Conservation (phyloP, 2,329 filamentous ascomycete genomes). For the Zarea fungicola region DNA sequence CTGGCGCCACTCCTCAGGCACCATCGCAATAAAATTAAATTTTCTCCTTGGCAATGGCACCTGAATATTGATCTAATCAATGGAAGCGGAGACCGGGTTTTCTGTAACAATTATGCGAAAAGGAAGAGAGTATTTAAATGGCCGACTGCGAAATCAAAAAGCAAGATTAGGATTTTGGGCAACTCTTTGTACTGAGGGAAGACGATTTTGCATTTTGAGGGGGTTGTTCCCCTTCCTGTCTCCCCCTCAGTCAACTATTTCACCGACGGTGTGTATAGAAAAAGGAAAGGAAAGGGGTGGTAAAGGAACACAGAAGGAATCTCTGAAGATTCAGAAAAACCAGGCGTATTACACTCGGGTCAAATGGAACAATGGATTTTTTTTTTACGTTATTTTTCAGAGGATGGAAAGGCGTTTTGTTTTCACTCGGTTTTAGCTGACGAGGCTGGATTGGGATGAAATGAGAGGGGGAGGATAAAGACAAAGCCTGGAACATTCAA, state of each 20-base stretch:
- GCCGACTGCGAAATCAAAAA: too few relatives aligned
- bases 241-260: too few relatives aligned
- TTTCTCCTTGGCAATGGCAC: neutral
- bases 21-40: neutral
- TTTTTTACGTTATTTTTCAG: neutral
- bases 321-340: neutral
- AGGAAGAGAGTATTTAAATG: too few relatives aligned
- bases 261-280: neutral
- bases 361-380: neutral
- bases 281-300: neutral
- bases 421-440: too few relatives aligned
- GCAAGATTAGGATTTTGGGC: too few relatives aligned
- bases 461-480: too few relatives aligned
- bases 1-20: conserved; percentile 20
- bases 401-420: neutral
- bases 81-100: neutral
- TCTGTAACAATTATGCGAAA: conserved; percentile 8
- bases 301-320: neutral
- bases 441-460: too few relatives aligned
- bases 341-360: conserved; percentile 3
- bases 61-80: neutral
- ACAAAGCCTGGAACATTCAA: too few relatives aligned
- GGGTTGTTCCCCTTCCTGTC: neutral
- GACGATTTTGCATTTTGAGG: neutral
- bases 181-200: neutral